These are phyloP conservation scores for Colletotrichum magnum DNA, from an alignment of 2,329 filamentous ascomycete species.

Conservation along the genomic window DNA sequence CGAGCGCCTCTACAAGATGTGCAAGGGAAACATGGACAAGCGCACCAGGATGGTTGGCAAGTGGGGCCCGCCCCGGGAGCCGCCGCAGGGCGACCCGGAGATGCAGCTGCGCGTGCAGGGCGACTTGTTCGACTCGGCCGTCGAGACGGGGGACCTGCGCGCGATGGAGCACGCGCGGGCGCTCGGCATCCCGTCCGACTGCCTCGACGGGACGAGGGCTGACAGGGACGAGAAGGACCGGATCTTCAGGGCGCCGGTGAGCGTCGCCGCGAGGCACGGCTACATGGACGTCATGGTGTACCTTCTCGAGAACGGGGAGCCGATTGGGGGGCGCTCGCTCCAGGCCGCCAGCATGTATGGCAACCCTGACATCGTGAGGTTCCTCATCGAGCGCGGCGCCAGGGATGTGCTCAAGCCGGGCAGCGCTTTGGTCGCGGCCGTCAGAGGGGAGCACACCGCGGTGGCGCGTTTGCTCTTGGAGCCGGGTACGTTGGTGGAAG, in stretches of 20 bases:
- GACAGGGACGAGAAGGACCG: background rate
- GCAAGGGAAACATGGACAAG: conserved; percentile 7
- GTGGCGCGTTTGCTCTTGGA: conserved; percentile 1
- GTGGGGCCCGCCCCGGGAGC: conserved; percentile 1
- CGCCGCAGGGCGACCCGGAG: no score
- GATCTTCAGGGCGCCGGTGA: background rate
- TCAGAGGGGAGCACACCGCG: conserved; percentile 4
- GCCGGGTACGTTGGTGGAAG: background rate
- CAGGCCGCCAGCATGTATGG: conserved; percentile 7
- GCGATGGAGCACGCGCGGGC: conserved; percentile 2
- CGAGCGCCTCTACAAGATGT: conserved; percentile 11
- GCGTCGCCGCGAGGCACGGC: background rate
- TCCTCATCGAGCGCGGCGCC: conserved; percentile 14
- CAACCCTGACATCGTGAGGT: background rate
- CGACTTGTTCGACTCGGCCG: background rate
- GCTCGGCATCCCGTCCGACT: background rate
- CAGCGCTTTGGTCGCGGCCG: conserved; percentile 13
- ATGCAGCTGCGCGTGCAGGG: conserved; percentile 4
- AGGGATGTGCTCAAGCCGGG: conserved; percentile 5
- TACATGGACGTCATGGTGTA: background rate
- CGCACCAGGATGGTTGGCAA: background rate
- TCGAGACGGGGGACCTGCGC: background rate
- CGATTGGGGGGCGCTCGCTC: conserved; percentile 2
- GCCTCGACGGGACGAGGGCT: no score
- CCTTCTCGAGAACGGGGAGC: conserved; percentile 2